A percentile compares a stretch with the other conserved stretches of the same genome.
phyloP scores from a whole-genome alignment of 2,329 filamentous ascomycete genomes.

The Aspergillus sp. region DNA sequence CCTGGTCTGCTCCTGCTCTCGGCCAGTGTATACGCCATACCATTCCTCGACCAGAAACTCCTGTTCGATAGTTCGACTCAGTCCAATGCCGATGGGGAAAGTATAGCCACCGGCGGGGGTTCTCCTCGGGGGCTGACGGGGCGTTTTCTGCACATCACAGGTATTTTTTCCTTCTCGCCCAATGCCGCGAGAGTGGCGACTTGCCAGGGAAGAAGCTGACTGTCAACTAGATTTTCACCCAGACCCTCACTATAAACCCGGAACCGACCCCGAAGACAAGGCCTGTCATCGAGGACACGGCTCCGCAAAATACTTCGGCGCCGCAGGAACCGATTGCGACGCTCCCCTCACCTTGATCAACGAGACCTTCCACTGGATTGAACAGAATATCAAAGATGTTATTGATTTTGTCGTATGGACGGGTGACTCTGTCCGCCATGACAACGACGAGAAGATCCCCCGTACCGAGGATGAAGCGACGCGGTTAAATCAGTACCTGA shows the following conservation, averaged over 20 bases:
- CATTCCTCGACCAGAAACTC: conserved; percentile 17
- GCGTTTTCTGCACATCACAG: conserved; percentile 38
- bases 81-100: conserved; percentile 5
- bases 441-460: conserved; percentile 78
- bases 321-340: conserved; percentile 86
- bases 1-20: conserved; percentile 10
- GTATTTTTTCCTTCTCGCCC: conserved; percentile 14
- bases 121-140: conserved; percentile 23
- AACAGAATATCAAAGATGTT: conserved; percentile 69
- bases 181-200: too few relatives aligned
- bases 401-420: conserved; percentile 94
- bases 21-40: conserved; percentile 16
- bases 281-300: conserved; percentile 80
- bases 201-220: background rate
- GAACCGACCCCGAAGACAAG: conserved; percentile 59
- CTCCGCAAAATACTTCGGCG: conserved; percentile 74
- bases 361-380: conserved; percentile 87
- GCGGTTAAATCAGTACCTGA: conserved; percentile 70
- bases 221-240: conserved; percentile 74
- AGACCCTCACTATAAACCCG: conserved; percentile 79
- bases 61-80: conserved; percentile 7
- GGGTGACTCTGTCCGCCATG: conserved; percentile 83
- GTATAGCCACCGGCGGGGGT: background rate
- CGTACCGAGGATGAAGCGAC: conserved; percentile 75
- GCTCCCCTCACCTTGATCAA: conserved; percentile 76